phyloP scores from a whole-genome alignment of 805 yeast species.

The Metahyphopichia silvanorum region DNA sequence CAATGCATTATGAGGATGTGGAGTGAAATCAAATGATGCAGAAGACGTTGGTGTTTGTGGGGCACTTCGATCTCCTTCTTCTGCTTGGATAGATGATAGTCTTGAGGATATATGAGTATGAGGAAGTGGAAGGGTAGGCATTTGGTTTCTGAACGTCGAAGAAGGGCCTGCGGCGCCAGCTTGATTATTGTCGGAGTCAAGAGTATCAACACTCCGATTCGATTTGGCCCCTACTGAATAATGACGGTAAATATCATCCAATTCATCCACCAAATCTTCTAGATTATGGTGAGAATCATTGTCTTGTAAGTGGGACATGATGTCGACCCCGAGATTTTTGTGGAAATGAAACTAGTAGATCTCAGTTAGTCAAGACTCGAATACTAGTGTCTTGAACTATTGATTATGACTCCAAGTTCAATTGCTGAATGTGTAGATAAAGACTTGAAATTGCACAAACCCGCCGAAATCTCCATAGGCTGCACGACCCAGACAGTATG shows the following conservation, averaged over 20 bases:
- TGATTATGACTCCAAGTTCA: no score
- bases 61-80: slow-evolving; percentile 16
- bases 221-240: slow-evolving; percentile 5
- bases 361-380: no score
- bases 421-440: no score
- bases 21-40: slow-evolving; percentile 30
- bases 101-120: slow-evolving; percentile 21
- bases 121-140: slow-evolving; percentile 1
- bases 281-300: no score
- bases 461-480: no score
- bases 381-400: no score
- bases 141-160: background rate
- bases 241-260: slow-evolving; percentile 22
- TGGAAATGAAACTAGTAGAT: no score
- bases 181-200: slow-evolving; percentile 22
- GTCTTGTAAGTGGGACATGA: no score
- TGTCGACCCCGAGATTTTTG: no score
- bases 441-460: no score
- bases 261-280: slow-evolving; percentile 18
- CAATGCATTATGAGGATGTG: slow-evolving; percentile 17
- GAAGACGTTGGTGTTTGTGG: slow-evolving; percentile 29
- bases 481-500: no score
- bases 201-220: slow-evolving; percentile 21
- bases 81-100: slow-evolving; percentile 16
- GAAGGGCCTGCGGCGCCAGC: background rate